A percentile compares a stretch with the other conserved stretches of the same genome.
phyloP scores from a whole-genome alignment of 345 rosid genomes.

The Pugionium cornutum region DNA sequence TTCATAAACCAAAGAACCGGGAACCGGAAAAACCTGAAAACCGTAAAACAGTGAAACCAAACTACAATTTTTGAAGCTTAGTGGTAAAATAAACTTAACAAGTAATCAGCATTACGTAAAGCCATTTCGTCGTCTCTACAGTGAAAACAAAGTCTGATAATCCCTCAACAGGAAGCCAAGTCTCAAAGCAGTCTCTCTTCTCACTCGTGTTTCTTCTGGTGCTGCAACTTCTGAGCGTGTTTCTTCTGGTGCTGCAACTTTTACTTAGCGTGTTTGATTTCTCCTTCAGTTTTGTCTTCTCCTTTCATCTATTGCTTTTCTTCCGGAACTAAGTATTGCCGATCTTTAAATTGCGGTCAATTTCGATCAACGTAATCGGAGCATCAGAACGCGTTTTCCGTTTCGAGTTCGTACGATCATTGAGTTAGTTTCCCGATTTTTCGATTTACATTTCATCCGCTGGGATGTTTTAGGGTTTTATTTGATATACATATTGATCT shows the following conservation, averaged over 20 bases:
- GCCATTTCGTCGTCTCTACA: background rate
- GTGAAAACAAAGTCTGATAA: background rate
- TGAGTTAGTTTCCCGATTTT: conserved; percentile 7
- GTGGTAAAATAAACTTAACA: background rate
- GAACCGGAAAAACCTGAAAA: background rate
- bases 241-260: background rate
- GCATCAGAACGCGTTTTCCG: conserved; percentile 7
- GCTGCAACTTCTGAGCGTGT: background rate
- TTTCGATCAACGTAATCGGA: background rate
- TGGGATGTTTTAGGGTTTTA: background rate
- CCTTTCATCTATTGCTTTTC: background rate
- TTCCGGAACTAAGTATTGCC: conserved; percentile 12
- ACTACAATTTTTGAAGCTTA: background rate
- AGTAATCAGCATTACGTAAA: conserved; percentile 10
- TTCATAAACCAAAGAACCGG: no score
- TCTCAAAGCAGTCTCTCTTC: conserved; percentile 22
- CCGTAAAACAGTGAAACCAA: background rate
- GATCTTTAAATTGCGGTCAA: conserved; percentile 18
- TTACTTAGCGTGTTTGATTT: conserved; percentile 1
- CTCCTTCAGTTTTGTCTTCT: background rate
- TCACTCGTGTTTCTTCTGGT: background rate
- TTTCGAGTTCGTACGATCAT: background rate
- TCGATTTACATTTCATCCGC: background rate
- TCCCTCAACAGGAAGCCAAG: conserved; percentile 25
- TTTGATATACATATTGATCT: conserved; percentile 18